Conservation (phyloP, 2,329 filamentous ascomycete species). For the Paraconiothyrium sp. region DNA sequence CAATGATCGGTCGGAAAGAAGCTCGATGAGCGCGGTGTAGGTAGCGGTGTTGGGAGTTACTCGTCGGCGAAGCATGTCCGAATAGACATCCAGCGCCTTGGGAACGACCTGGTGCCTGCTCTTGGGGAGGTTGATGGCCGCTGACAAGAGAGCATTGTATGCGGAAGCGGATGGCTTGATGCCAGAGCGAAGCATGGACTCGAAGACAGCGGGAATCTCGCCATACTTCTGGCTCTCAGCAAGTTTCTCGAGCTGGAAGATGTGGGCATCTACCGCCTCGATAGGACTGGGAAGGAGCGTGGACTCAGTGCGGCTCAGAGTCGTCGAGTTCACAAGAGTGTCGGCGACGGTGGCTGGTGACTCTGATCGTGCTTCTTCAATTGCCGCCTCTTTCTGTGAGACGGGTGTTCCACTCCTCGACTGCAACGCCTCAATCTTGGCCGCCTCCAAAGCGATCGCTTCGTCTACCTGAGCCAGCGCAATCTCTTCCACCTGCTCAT, state of each 20-base stretch:
- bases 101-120: conserved; percentile 85
- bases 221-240: conserved; percentile 77
- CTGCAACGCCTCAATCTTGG: conserved; percentile 64
- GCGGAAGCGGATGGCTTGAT: conserved; percentile 82
- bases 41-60: conserved; percentile 84
- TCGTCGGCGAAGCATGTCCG: conserved; percentile 90
- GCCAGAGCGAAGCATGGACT: conserved; percentile 85
- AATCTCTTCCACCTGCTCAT: conserved; percentile 58
- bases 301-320: conserved; percentile 42
- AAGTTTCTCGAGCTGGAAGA: conserved; percentile 80
- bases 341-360: conserved; percentile 45
- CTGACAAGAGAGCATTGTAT: conserved; percentile 91
- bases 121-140: conserved; percentile 82
- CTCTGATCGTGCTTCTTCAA: conserved; percentile 40
- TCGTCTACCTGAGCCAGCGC: conserved; percentile 85
- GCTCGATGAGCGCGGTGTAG: conserved; percentile 85
- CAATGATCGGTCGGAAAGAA: conserved; percentile 82
- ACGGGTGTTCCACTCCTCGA: conserved; percentile 32
- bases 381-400: conserved; percentile 40
- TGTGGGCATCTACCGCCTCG: conserved; percentile 74
- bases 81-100: conserved; percentile 93
- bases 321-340: conserved; percentile 37
- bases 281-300: conserved; percentile 68
- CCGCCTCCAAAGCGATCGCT: conserved; percentile 81
- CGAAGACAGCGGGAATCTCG: conserved; percentile 90